These are phyloP conservation scores for Boletellus emodensis DNA, from an alignment of 768 basidiomycete genomes.

Conservation along the genomic window DNA sequence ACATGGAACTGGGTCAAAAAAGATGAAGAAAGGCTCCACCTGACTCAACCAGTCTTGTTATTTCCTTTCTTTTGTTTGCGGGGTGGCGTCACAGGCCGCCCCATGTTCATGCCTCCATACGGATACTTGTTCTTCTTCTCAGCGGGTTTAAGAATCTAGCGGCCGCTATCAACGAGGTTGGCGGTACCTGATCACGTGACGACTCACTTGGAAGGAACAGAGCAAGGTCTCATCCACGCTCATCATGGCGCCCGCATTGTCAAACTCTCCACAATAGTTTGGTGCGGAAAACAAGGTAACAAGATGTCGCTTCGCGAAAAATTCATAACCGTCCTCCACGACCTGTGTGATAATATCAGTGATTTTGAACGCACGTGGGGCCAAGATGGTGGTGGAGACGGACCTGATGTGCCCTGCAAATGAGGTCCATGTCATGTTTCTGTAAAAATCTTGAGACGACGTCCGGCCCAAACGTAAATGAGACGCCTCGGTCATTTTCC, in stretches of 20 bases:
- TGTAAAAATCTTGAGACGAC: slow-evolving; percentile 97
- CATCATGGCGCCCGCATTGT: slow-evolving; percentile 99
- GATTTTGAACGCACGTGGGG: not conserved
- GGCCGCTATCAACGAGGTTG: not conserved
- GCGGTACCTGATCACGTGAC: slow-evolving; percentile 7
- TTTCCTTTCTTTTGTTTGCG: slow-evolving; percentile 98
- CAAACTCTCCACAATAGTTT: slow-evolving; percentile 94
- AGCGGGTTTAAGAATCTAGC: slow-evolving; percentile 93
- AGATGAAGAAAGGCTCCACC: slow-evolving; percentile 26
- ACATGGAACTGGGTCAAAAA: slow-evolving; percentile 25
- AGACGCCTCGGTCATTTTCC: slow-evolving; percentile 98
- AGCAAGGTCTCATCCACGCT: slow-evolving; percentile 95
- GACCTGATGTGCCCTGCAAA: slow-evolving; percentile 97
- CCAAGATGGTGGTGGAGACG: slow-evolving; percentile 25
- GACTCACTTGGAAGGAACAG: slow-evolving; percentile 92
- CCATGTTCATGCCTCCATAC: slow-evolving; percentile 82
- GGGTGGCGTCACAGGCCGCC: slow-evolving; percentile 89
- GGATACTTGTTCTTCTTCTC: slow-evolving; percentile 98
- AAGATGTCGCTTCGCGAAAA: slow-evolving; percentile 95
- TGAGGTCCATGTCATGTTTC: slow-evolving; percentile 99
- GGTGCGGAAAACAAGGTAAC: slow-evolving; percentile 97
- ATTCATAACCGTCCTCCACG: slow-evolving; percentile 98
- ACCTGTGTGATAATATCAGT: slow-evolving; percentile 48
- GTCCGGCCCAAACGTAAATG: slow-evolving; percentile 98
- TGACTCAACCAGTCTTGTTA: slow-evolving; percentile 54